Evolutionary conservation across 345 rosid species (phyloP), one percentile per base, ranked within the genome.

Genomic region (Brassica nigra): DNA sequence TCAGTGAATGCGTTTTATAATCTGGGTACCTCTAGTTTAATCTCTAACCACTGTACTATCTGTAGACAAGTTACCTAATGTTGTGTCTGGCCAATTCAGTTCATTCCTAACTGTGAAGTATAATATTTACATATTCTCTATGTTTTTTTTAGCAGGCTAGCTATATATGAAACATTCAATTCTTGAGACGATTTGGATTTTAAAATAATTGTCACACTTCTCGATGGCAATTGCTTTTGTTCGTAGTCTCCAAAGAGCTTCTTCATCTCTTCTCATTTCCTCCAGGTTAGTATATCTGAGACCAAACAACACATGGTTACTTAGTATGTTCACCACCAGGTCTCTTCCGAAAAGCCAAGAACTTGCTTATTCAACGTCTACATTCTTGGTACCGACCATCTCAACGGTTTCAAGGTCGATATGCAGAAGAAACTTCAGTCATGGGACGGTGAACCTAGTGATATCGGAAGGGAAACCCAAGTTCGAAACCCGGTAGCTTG

Each of bases 391-490:
- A 78, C 76, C 76, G 0, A 61, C 49, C 15, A 80, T 76, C 59
- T 62, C 66, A 2, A 29, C 12, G 28, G 75, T 76, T 59, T 66
- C 84, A 62, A 84, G 76, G 0, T 85, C 88, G 83, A 30, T 57
- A 5, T 85, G 33, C 33, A 85, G 95, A 83, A 78, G 97, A 83
- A 78, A 78, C 52, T 85, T 78, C 54, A 90, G 92, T 71, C 87
- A 88, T 58, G 98, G 98, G 27, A 77, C 83, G 0, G 91, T 95
- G 74, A 90, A 81, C 74, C 74, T 95, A 57, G 98, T 95, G 81
- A 88, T 93, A 77, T 89, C 95, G 10, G 72, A 91, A 62, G 99
- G 99, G 74, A 91, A 95, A 83, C 91, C 95, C n/a, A 90, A 91
- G 85, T 91, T 95, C 63, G 95, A 90, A 81, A 90, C 84, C 2